Percentiles rank a stretch among this genome's conserved stretches.
phyloP scores from a whole-genome alignment of 768 basidiomycete species.

The Dentipellis fragilis region DNA sequence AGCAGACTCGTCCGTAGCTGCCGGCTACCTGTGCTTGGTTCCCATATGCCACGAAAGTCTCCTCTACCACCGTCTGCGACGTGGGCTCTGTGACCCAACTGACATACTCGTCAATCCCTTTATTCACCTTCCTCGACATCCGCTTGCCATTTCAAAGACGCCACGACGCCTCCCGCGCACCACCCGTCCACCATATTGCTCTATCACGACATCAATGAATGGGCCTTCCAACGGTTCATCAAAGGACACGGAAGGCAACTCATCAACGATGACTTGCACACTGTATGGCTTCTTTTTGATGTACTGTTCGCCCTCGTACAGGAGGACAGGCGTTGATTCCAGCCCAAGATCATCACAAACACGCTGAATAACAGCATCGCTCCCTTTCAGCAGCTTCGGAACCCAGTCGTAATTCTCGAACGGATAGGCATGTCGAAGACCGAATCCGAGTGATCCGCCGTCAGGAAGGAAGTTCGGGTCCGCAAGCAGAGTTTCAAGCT shows the following conservation, averaged over 20 bases:
- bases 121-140: neutral
- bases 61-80: neutral
- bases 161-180: neutral
- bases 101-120: neutral
- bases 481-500: neutral
- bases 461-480: constrained; percentile 20
- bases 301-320: neutral
- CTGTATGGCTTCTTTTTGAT: neutral
- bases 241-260: neutral
- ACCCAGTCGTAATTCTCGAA: constrained; percentile 5
- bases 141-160: neutral
- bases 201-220: neutral
- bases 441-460: constrained; percentile 27
- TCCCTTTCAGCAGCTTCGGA: constrained; percentile 2
- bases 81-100: neutral
- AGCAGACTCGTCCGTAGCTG: constrained; percentile 13
- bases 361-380: constrained; percentile 18
- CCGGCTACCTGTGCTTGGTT: constrained; percentile 10
- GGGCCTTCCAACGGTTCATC: no score
- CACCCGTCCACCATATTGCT: neutral
- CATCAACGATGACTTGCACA: neutral
- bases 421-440: constrained; percentile 26
- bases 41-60: constrained; percentile 11
- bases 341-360: constrained; percentile 15
- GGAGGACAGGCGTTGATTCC: neutral